Conservation (phyloP, 164 flowering plant species). For the Protea cynaroides region DNA sequence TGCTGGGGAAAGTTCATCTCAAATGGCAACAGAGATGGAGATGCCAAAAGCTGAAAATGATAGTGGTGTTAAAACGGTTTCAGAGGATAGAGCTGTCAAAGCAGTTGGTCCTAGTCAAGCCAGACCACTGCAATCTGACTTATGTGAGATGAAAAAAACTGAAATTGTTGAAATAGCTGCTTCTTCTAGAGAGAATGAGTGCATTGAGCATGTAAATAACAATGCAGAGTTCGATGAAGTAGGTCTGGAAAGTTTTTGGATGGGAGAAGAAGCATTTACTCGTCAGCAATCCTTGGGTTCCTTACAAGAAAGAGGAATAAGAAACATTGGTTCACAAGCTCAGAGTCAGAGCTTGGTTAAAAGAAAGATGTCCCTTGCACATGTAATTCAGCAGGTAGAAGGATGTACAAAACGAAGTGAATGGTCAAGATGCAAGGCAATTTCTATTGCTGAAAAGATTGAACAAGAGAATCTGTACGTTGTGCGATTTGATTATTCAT, state of each 20-base stretch:
- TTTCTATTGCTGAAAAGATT: slow-evolving; percentile 92
- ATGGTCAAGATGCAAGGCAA: slow-evolving; percentile 77
- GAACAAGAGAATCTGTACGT: slow-evolving; percentile 93
- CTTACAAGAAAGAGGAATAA: slow-evolving; percentile 25
- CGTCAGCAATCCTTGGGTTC: slow-evolving; percentile 21
- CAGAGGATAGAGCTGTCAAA: slow-evolving; percentile 11
- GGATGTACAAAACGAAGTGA: slow-evolving; percentile 45
- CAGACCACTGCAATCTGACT: slow-evolving; percentile 8
- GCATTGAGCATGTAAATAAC: slow-evolving; percentile 12
- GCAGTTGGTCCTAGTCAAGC: slow-evolving; percentile 12
- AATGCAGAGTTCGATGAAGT: slow-evolving; percentile 11
- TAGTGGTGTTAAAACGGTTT: slow-evolving; percentile 5
- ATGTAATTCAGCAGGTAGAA: slow-evolving; percentile 71
- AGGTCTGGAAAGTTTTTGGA: slow-evolving; percentile 11
- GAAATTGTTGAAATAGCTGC: slow-evolving; percentile 60
- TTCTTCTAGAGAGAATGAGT: slow-evolving; percentile 28
- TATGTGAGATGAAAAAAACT: slow-evolving; percentile 22
- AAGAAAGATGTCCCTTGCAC: slow-evolving; percentile 74
- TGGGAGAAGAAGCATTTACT: slow-evolving; percentile 21
- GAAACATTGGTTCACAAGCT: slow-evolving; percentile 35
- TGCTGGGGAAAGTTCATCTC: slow-evolving; percentile 25
- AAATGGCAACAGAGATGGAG: slow-evolving; percentile 16
- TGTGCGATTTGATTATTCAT: slow-evolving; percentile 3
- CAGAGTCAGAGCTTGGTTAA: slow-evolving; percentile 52
- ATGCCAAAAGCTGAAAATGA: slow-evolving; percentile 12